Conservation (phyloP, 176 grass and related monocot genomes). For the Avena sativa region DNA sequence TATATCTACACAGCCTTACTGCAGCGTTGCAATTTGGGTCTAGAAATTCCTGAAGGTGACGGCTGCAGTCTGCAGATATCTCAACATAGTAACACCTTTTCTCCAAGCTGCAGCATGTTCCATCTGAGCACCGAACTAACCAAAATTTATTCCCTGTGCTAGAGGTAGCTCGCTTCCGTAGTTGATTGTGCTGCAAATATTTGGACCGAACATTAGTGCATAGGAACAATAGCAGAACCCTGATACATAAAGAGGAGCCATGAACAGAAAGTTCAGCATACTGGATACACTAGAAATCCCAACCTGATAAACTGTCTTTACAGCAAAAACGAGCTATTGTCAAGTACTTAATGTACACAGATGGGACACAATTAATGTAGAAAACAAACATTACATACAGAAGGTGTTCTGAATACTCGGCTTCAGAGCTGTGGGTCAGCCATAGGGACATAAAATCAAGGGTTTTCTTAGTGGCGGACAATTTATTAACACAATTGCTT, state of each 20-base stretch:
- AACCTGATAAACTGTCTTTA: not conserved
- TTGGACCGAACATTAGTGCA: conserved; percentile 15
- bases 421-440: conserved; percentile 1
- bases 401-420: not conserved
- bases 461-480: not conserved
- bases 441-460: not conserved
- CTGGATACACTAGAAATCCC: not conserved
- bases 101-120: not conserved
- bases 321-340: not conserved
- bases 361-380: not conserved
- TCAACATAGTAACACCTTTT: not conserved
- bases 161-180: conserved; percentile 96
- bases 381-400: not conserved
- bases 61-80: not conserved
- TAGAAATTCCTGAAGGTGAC: conserved; percentile 1
- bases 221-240: not conserved
- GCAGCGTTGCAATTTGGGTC: conserved; percentile 18
- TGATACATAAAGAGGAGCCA: not conserved
- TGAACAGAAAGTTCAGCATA: not conserved
- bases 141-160: conserved; percentile 96
- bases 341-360: not conserved
- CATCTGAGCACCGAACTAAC: conserved; percentile 36
- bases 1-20: conserved; percentile 2
- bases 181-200: conserved; percentile 89
- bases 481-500: not conserved